Evolutionary conservation across 1,284 basidiomycete species (phyloP), one percentile per base, ranked within the genome.

Genomic region (Neotropicomus parvogracilis): DNA sequence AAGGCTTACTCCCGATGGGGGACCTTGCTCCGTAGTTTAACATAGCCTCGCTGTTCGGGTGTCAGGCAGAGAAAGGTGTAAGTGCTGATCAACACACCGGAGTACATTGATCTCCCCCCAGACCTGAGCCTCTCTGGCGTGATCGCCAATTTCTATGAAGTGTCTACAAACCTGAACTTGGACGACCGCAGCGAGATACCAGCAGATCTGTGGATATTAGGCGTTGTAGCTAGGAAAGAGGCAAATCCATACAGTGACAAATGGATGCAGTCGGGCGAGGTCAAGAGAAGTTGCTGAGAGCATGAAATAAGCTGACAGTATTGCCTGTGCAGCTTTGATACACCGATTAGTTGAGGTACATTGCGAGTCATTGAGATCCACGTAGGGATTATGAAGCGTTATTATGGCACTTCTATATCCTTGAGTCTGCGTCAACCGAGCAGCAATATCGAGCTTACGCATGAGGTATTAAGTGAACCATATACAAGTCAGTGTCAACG

Each of bases 61-160:
- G 49, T 64, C 38, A 60, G 58, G 38, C 2, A 39, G 20, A 3
- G 34, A 21, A 33, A 38, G 38, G 31, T 28, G 21, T 39, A 45
- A 38, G 38, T 13, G 43, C 24, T 36, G 14, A 32, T 27, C 17
- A 37, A 56, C 71, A 42, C 58, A 85, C 87, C 88, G 77, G 42
- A 90, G 69, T 4, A 86, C 75, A 56, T 91, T 90, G 60, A 91
- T 90, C 65, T 91, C 87, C 1, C 85, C 85, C 88, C 88, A 90
- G 11, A 85, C 80, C 1, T 79, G 80, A 21, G 83, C 79, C 65
- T 91, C 88, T 52, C 79, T 71, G 39, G 78, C 78, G 14, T 72
- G 70, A 63, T 91, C 85, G 14, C 81, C 80, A 32, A 78, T 79
- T 60, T 89, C 86, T 53, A 91, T 90, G 61, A 82, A 85, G 59